phyloP scores from a whole-genome alignment of 345 rosid genomes.

The Moringa oleifera region DNA sequence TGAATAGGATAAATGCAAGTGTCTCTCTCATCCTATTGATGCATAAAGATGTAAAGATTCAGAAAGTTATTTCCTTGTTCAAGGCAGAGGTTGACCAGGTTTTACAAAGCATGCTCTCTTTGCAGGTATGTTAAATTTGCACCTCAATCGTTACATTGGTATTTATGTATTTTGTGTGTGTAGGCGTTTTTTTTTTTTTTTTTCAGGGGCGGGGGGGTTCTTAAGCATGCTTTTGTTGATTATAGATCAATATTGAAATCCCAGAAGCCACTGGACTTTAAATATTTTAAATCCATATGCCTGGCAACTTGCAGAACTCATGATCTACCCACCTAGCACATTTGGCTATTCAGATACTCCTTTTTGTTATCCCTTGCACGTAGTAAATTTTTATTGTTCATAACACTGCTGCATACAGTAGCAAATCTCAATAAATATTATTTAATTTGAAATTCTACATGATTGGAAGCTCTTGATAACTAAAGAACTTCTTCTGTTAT shows the following conservation, averaged over 20 bases:
- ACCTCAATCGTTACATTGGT: not conserved
- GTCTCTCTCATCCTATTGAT: slow-evolving; percentile 51
- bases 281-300: no score
- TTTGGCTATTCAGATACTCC: no score
- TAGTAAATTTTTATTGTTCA: no score
- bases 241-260: not conserved
- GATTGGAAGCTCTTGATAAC: not conserved
- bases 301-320: no score
- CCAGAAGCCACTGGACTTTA: not conserved
- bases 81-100: slow-evolving; percentile 44
- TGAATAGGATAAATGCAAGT: slow-evolving; percentile 32
- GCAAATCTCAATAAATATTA: no score
- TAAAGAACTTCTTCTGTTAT: not conserved
- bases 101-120: slow-evolving; percentile 27
- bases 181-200: not conserved
- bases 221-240: no score
- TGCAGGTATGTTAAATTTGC: slow-evolving; percentile 52
- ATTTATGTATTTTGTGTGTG: not conserved
- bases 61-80: slow-evolving; percentile 31
- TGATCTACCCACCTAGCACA: no score
- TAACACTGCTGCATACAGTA: no score
- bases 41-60: slow-evolving; percentile 45
- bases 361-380: no score
- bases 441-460: not conserved
- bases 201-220: no score